Percentiles rank a stretch among this genome's conserved stretches.
Evolutionary conservation across 2,329 filamentous ascomycete species (phyloP).

Genomic region (Pseudocercospora ulei): DNA sequence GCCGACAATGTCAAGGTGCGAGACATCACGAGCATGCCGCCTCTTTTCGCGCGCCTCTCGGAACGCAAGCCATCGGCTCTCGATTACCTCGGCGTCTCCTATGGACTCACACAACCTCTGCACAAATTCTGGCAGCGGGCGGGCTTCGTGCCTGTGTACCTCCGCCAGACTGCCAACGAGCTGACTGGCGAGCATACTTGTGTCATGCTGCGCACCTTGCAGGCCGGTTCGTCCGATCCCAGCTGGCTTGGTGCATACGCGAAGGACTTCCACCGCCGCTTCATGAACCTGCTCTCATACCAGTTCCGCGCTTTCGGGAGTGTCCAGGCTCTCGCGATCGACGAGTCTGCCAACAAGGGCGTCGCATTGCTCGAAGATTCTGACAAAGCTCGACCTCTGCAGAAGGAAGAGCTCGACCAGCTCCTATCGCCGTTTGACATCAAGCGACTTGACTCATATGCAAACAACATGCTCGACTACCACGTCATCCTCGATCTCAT

Average conservation of each 20-base stretch:
- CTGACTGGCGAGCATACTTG: constrained; percentile 95
- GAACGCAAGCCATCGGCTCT: constrained; percentile 70
- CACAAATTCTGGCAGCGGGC: constrained; percentile 97
- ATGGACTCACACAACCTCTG: constrained; percentile 73
- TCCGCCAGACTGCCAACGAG: constrained; percentile 91
- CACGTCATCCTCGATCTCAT: constrained; percentile 93
- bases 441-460: constrained; percentile 88
- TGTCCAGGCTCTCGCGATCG: constrained; percentile 70
- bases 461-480: constrained; percentile 95
- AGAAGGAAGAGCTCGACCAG: constrained; percentile 65
- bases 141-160: constrained; percentile 77
- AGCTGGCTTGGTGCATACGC: constrained; percentile 86
- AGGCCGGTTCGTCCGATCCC: constrained; percentile 50
- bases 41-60: constrained; percentile 77
- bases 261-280: constrained; percentile 88
- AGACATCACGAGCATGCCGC: constrained; percentile 84
- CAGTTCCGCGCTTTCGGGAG: constrained; percentile 78
- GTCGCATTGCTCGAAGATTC: constrained; percentile 52
- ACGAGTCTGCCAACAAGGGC: constrained; percentile 70
- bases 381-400: constrained; percentile 49
- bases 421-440: constrained; percentile 83
- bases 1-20: constrained; percentile 83
- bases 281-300: constrained; percentile 79
- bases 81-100: constrained; percentile 92
- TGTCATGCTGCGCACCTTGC: constrained; percentile 83